phyloP scores from a whole-genome alignment of 140 eudicot species.

The Senecio squalidus region DNA sequence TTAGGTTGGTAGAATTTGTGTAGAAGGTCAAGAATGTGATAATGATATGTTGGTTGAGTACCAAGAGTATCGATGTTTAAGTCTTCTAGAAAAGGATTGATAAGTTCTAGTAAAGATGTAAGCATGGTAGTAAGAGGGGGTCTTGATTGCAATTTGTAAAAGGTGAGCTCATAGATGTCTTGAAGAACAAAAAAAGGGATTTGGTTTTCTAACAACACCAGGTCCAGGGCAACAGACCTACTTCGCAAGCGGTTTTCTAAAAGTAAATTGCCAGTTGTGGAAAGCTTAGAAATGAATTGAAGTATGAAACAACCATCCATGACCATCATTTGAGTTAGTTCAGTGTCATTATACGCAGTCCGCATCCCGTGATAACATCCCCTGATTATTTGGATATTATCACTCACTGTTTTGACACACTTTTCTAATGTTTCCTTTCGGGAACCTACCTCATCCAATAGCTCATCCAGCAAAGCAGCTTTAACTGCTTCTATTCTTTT shows the following conservation, averaged over 20 bases:
- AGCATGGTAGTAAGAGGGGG: background rate
- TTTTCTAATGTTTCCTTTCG: background rate
- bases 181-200: constrained; percentile 8
- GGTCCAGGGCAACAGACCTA: background rate
- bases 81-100: background rate
- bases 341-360: background rate
- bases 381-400: background rate
- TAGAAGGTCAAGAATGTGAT: constrained; percentile 2
- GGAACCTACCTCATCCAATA: background rate
- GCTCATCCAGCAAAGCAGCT: background rate
- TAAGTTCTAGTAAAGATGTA: background rate
- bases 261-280: background rate
- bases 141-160: background rate
- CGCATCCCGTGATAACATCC: background rate
- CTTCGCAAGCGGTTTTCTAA: background rate
- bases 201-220: background rate
- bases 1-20: background rate
- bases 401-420: background rate
- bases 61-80: background rate
- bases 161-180: background rate
- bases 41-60: background rate
- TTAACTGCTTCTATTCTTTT: background rate
- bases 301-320: constrained; percentile 10
- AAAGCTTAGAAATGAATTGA: background rate
- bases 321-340: constrained; percentile 6